Conservation (phyloP, 352 stramenopile species). For the Phytophthora chlamydospora region DNA sequence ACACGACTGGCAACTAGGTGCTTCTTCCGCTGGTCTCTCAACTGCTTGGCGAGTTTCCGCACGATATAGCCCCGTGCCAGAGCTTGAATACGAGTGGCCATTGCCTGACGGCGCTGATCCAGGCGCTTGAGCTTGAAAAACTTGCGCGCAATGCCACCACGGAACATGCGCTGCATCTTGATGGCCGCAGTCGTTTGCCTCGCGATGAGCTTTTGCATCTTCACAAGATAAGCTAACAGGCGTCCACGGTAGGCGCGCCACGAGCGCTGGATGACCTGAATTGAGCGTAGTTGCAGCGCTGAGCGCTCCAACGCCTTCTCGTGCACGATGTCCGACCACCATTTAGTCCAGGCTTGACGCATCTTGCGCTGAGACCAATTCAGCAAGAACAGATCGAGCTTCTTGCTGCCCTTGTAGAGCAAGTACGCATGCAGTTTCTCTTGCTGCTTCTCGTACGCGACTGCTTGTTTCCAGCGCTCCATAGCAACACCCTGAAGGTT, state of each 20-base stretch:
- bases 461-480: constrained; percentile 53
- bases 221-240: constrained; percentile 53
- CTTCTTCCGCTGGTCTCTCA: constrained; percentile 29
- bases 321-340: constrained; percentile 61
- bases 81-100: constrained; percentile 62
- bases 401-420: constrained; percentile 82
- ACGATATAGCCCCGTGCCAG: constrained; percentile 49
- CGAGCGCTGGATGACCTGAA: constrained; percentile 64
- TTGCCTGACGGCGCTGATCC: constrained; percentile 42
- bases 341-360: constrained; percentile 70
- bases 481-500: constrained; percentile 73
- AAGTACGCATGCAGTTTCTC: constrained; percentile 76
- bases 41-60: constrained; percentile 26
- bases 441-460: constrained; percentile 70
- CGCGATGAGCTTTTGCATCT: constrained; percentile 46
- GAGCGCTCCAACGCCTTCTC: constrained; percentile 59
- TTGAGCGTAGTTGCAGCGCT: constrained; percentile 54
- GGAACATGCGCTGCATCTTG: constrained; percentile 70
- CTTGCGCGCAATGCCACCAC: constrained; percentile 59
- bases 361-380: constrained; percentile 79
- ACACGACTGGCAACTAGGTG: constrained; percentile 56
- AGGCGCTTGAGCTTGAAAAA: constrained; percentile 68
- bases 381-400: constrained; percentile 69
- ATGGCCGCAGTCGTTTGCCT: constrained; percentile 46
- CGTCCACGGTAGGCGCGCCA: constrained; percentile 57